Percentiles rank a stretch among this genome's conserved stretches.
phyloP scores from a whole-genome alignment of 2,329 filamentous ascomycete genomes.

The Kalmusia sp. region DNA sequence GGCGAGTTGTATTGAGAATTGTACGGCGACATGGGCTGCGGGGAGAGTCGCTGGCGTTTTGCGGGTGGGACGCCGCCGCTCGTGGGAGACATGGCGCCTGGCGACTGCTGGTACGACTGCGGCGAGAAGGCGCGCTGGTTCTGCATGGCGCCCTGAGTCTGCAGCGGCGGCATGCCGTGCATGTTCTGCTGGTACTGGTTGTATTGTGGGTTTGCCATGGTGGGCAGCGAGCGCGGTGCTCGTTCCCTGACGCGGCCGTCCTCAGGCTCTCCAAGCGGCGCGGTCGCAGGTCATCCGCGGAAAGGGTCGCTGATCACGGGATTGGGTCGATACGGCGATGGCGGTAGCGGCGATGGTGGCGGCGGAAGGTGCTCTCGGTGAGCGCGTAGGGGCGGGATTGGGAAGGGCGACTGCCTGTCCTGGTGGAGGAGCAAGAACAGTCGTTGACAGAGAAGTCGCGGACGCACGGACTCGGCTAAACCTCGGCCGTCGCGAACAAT shows the following conservation, averaged over 20 bases:
- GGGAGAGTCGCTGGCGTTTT: constrained; percentile 76
- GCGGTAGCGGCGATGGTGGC: constrained; percentile 1
- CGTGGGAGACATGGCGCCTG: constrained; percentile 56
- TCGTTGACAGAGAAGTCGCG: constrained; percentile 17
- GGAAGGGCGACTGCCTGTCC: not conserved
- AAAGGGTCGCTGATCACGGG: too few species aligned
- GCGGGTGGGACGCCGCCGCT: constrained; percentile 64
- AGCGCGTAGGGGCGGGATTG: not conserved
- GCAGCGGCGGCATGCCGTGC: constrained; percentile 40
- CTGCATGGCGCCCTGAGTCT: constrained; percentile 49
- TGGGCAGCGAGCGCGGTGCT: constrained; percentile 30
- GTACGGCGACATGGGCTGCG: constrained; percentile 65
- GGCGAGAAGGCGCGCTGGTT: constrained; percentile 51
- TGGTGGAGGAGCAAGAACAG: constrained; percentile 8
- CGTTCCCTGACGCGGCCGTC: constrained; percentile 26
- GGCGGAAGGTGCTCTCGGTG: not conserved
- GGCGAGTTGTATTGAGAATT: constrained; percentile 47
- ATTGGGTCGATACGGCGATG: constrained; percentile 10
- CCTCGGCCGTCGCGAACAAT: constrained; percentile 39
- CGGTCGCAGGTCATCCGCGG: constrained; percentile 34
- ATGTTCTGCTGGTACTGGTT: constrained; percentile 37
- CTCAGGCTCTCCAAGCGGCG: constrained; percentile 12
- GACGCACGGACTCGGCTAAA: constrained; percentile 10
- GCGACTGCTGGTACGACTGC: constrained; percentile 55
- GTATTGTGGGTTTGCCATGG: constrained; percentile 42